A percentile compares a stretch with the other conserved stretches of the same genome.
Evolutionary conservation across 1,284 basidiomycete species (phyloP).

Genomic region (Ustilago nuda): DNA sequence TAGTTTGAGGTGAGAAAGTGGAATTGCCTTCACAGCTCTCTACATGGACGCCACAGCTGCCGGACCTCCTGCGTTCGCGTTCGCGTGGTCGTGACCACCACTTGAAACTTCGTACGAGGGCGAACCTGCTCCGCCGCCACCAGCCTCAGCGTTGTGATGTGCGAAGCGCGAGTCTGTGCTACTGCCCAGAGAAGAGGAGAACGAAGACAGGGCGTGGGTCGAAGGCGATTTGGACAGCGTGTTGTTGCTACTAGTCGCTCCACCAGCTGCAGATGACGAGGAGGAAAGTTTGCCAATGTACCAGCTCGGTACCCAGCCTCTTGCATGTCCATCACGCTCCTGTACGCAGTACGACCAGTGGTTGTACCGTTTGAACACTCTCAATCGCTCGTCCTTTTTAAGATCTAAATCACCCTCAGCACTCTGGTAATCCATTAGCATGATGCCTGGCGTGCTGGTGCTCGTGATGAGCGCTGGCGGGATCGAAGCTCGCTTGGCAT

Average conservation of each 20-base stretch:
- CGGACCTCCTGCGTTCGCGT: not conserved
- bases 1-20: not conserved
- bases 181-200: not conserved
- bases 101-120: constrained; percentile 18
- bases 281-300: constrained; percentile 55
- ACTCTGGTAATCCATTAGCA: constrained; percentile 92
- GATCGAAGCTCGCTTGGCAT: constrained; percentile 74
- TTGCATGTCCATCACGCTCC: constrained; percentile 55
- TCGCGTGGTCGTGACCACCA: constrained; percentile 12
- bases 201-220: constrained; percentile 12
- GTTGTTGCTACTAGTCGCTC: constrained; percentile 1
- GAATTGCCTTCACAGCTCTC: not conserved
- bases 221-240: constrained; percentile 19
- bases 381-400: constrained; percentile 83
- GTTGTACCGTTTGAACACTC: constrained; percentile 95
- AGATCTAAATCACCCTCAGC: constrained; percentile 85
- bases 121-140: constrained; percentile 12
- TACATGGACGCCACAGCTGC: constrained; percentile 13
- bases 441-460: constrained; percentile 91
- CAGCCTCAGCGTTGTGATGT: not conserved
- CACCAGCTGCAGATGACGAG: constrained; percentile 7
- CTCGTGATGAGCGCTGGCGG: constrained; percentile 87
- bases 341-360: constrained; percentile 84
- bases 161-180: constrained; percentile 16
- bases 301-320: constrained; percentile 69